Evolutionary conservation across 176 grass and related monocot genomes (phyloP).

Genomic region (Chloris gayana): DNA sequence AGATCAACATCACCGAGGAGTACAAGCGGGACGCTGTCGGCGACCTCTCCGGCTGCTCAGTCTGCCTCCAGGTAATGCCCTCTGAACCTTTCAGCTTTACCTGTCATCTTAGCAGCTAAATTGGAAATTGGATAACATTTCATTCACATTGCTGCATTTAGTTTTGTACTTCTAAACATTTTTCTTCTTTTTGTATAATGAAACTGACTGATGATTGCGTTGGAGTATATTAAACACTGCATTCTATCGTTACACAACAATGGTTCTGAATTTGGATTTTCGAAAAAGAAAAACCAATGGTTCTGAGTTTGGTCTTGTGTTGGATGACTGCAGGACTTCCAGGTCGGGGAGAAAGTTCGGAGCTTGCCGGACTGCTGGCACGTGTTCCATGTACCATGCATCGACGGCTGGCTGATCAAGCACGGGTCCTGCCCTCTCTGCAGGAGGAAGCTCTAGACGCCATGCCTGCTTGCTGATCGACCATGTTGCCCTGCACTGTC

Average conservation of each 20-base stretch:
- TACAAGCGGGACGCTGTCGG: slow-evolving; percentile 53
- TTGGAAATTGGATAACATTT: too few species aligned
- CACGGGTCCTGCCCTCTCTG: slow-evolving; percentile 86
- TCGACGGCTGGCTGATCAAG: slow-evolving; percentile 80
- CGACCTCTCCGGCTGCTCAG: slow-evolving; percentile 63
- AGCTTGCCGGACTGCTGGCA: slow-evolving; percentile 81
- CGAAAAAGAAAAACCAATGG: too few species aligned
- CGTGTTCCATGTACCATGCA: slow-evolving; percentile 81
- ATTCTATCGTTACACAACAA: background rate
- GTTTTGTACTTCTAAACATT: too few species aligned
- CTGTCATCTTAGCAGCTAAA: too few species aligned
- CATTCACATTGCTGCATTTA: too few species aligned
- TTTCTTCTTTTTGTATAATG: too few species aligned
- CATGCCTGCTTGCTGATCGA: slow-evolving; percentile 12
- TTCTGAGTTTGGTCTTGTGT: background rate
- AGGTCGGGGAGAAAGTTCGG: slow-evolving; percentile 65
- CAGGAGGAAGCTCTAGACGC: slow-evolving; percentile 64
- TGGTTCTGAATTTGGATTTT: slow-evolving; percentile 2
- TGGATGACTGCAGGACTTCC: slow-evolving; percentile 60
- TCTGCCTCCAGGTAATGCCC: slow-evolving; percentile 75
- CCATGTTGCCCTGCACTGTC: slow-evolving; percentile 3
- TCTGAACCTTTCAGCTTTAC: too few species aligned
- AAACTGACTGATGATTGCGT: background rate
- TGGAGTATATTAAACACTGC: too few species aligned
- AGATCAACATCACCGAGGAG: slow-evolving; percentile 62